Base-by-base conservation (phyloP, 129 eudicot genomes). In the Tanacetum coccineum region DNA sequence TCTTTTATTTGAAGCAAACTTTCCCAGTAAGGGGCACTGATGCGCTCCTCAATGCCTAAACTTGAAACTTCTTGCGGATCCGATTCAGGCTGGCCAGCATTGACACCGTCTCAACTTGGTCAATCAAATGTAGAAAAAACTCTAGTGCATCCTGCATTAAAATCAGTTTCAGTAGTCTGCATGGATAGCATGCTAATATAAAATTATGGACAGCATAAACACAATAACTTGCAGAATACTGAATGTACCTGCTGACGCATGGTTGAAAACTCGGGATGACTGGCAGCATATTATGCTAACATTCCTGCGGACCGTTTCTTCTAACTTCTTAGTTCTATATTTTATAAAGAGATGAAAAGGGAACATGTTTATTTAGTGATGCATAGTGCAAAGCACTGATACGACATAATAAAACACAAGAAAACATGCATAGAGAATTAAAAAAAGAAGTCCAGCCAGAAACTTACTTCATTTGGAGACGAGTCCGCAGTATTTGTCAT, bases 221-320 rank as follows among this genome's bases (percentile, higher is more conserved):
- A 74, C 12, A 46, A 47, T 57, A 71, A 30, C 3, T 3, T 49
- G 19, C 18, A 49, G 26, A 53, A 14, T 39, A 13, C n/a, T 76
- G 60, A 20, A 62, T 18, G 59, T 72, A 88, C 98, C 96, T 86
- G 98, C 77, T 93, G 98, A 32, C 96, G 85, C 98, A 89, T 93
- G 62, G 98, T 84, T 22, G 98, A 93, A 81, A 93, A 93, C 62
- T 93, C 95, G 30, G 98, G 98, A 74, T 93, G 96, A 67, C 90
- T 93, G 25, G 98, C 95, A 70, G 96, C 95, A n/a, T n/a, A n/a
- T n/a, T n/a, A n/a, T n/a, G n/a, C n/a, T n/a, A n/a, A n/a, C n/a
- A n/a, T n/a, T n/a, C n/a, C n/a, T n/a, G n/a, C n/a, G n/a, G n/a
- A n/a, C n/a, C n/a, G n/a, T n/a, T n/a, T n/a, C n/a, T n/a, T n/a